These are phyloP conservation scores for Triticum aestivum DNA, from an alignment of 176 grass and related monocot genomes.

Conservation along the genomic window IWGSC_CS_RefSeq_v2.1 NC_057812.1:636775854-636776353, in stretches of 20 bases:
- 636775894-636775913: slow-evolving; percentile 73
- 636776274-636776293: too few species aligned
- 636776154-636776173: too few species aligned
- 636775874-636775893: slow-evolving; percentile 66
- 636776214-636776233: background rate
- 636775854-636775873: slow-evolving; percentile 77
- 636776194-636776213: too few species aligned
- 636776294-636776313: too few species aligned
- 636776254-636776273: too few species aligned
- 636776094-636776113: slow-evolving; percentile 27
- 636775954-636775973: slow-evolving; percentile 65
- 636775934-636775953: slow-evolving; percentile 60
- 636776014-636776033: slow-evolving; percentile 57
- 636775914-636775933: slow-evolving; percentile 54
- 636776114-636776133: background rate
- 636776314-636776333: too few species aligned
- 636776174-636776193: too few species aligned
- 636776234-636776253: too few species aligned
- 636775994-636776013: slow-evolving; percentile 58
- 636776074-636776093: slow-evolving; percentile 40
- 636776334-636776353: too few species aligned
- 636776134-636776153: too few species aligned
- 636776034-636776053: slow-evolving; percentile 59
- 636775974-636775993: slow-evolving; percentile 57
- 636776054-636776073: slow-evolving; percentile 34